Conservation (phyloP, 345 rosid genomes). For the Psidium friedrichsthalianum region DNA sequence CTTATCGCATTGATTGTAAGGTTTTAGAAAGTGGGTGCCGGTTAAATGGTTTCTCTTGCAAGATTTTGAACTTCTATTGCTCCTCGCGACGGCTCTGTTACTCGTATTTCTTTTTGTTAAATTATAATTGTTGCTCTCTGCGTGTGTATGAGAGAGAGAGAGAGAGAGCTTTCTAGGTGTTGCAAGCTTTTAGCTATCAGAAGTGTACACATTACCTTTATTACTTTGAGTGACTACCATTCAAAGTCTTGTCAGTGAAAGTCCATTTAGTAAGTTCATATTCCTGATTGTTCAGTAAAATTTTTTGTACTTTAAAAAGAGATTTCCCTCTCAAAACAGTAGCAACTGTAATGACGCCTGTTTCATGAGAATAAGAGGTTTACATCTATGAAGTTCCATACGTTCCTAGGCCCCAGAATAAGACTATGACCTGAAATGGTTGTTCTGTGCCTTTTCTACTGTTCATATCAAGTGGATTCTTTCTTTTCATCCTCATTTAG, state of each 20-base stretch:
- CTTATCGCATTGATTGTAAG: background rate
- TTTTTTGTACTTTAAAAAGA: background rate
- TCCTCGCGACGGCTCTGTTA: background rate
- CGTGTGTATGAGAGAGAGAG: background rate
- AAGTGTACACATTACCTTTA: background rate
- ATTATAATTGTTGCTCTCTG: background rate
- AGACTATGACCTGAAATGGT: background rate
- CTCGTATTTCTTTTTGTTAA: background rate
- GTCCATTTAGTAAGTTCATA: background rate
- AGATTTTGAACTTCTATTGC: background rate
- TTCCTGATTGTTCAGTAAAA: background rate
- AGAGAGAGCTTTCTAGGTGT: background rate
- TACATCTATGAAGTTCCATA: background rate
- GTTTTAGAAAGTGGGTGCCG: background rate
- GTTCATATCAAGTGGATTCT: background rate
- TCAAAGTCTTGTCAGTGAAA: background rate
- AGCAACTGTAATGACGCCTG: background rate
- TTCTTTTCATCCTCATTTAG: constrained; percentile 28
- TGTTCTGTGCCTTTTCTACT: background rate
- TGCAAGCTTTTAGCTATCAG: background rate
- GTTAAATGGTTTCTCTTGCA: background rate
- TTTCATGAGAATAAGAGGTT: background rate
- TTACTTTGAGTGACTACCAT: background rate
- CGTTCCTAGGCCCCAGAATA: background rate
- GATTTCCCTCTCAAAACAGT: background rate